Evolutionary conservation across 1,139 yeast genomes (phyloP).

Genomic region (Zygoascus sp.): DNA sequence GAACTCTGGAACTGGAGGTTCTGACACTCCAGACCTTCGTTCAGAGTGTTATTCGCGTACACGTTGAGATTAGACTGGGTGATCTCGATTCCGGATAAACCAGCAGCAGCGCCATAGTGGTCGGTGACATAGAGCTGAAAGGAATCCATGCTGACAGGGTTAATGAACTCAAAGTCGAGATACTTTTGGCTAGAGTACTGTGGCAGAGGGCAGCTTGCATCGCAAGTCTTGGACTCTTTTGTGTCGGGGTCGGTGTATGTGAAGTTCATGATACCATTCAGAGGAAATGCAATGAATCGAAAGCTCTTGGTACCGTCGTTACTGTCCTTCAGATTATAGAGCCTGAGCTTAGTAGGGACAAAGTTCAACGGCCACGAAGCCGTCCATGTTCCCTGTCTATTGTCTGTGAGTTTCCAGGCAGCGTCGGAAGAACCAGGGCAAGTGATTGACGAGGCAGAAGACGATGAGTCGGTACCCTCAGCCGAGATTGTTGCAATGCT

Average conservation of each 20-base stretch:
- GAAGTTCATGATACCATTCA: conserved; percentile 86
- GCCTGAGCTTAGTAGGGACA: conserved; percentile 67
- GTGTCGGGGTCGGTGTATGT: conserved; percentile 75
- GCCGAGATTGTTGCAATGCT: conserved; percentile 56
- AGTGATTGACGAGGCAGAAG: conserved; percentile 43
- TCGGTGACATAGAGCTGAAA: conserved; percentile 64
- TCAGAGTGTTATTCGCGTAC: conserved; percentile 71
- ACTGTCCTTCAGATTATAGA: conserved; percentile 51
- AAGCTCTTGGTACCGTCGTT: conserved; percentile 58
- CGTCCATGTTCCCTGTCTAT: conserved; percentile 62
- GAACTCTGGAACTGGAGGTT: conserved; percentile 18
- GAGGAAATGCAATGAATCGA: conserved; percentile 71
- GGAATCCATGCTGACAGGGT: conserved; percentile 57
- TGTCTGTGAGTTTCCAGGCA: conserved; percentile 55
- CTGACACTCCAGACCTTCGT: conserved; percentile 49
- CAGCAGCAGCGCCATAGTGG: conserved; percentile 67
- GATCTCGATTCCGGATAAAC: conserved; percentile 67
- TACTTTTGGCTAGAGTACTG: conserved; percentile 45
- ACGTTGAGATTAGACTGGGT: conserved; percentile 52
- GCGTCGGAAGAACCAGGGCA: conserved; percentile 52
- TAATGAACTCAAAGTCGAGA: conserved; percentile 80
- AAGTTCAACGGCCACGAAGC: conserved; percentile 56
- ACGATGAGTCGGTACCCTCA: conserved; percentile 43
- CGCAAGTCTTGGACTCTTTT: conserved; percentile 55
- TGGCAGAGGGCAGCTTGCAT: conserved; percentile 77